A percentile compares a stretch with the other conserved stretches of the same genome.
Conservation (phyloP, 768 basidiomycete species). For the Termitomyces sp. region DNA sequence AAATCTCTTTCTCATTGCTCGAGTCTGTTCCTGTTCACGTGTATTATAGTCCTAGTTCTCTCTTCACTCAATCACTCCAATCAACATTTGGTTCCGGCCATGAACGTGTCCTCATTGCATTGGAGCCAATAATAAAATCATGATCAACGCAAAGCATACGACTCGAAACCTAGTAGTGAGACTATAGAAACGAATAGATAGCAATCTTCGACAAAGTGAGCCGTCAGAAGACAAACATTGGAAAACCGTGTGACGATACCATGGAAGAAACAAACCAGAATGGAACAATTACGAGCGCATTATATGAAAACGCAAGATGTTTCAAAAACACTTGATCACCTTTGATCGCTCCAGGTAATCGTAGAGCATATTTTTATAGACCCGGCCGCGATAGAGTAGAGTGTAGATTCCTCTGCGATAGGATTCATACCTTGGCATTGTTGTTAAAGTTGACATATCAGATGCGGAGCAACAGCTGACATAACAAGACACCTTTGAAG, state of each 20-base stretch:
- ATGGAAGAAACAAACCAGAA: background rate
- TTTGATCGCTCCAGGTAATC: background rate
- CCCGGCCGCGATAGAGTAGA: background rate
- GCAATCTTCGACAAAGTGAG: background rate
- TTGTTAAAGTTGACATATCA: background rate
- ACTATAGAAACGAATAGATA: background rate
- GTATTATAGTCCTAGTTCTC: background rate
- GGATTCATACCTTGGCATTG: background rate
- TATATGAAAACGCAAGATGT: too few species aligned
- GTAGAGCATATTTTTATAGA: background rate
- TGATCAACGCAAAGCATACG: background rate
- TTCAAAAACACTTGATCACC: too few species aligned
- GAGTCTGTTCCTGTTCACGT: background rate
- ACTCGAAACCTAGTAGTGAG: background rate
- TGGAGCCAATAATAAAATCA: background rate
- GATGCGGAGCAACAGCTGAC: background rate
- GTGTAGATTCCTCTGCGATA: background rate
- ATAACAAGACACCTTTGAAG: background rate
- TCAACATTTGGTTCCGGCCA: background rate
- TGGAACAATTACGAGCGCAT: too few species aligned
- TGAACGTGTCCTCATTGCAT: background rate
- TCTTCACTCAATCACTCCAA: background rate
- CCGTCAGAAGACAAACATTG: slow-evolving; percentile 26
- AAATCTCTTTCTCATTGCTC: background rate
- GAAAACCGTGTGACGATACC: slow-evolving; percentile 7